phyloP scores from a whole-genome alignment of 805 yeast species.

The Candida ulmi region DNA sequence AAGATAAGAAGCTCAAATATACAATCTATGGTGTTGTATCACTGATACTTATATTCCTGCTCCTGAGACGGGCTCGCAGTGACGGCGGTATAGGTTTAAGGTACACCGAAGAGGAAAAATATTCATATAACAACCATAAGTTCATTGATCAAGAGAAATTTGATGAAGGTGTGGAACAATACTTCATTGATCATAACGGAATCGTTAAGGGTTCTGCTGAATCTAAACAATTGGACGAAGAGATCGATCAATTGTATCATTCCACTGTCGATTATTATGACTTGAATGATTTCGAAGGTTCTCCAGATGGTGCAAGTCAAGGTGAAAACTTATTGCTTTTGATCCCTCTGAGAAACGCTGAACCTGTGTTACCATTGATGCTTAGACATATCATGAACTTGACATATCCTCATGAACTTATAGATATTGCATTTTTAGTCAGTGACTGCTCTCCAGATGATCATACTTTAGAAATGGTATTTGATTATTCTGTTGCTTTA shows the following conservation, averaged over 20 bases:
- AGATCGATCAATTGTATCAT: slow-evolving; percentile 34
- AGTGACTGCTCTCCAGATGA: slow-evolving; percentile 72
- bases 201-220: slow-evolving; percentile 23
- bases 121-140: slow-evolving; percentile 22
- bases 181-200: slow-evolving; percentile 30
- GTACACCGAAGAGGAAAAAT: slow-evolving; percentile 10
- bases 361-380: slow-evolving; percentile 70
- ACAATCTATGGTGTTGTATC: not conserved
- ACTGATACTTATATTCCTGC: not conserved
- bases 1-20: not conserved
- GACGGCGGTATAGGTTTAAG: not conserved
- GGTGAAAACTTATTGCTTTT: slow-evolving; percentile 64
- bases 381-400: slow-evolving; percentile 81
- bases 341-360: slow-evolving; percentile 78
- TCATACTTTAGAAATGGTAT: slow-evolving; percentile 56
- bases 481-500: slow-evolving; percentile 58
- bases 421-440: slow-evolving; percentile 76
- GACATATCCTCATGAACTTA: slow-evolving; percentile 74
- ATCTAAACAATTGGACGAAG: slow-evolving; percentile 19
- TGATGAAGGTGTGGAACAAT: slow-evolving; percentile 34
- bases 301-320: slow-evolving; percentile 39
- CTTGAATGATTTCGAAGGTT: slow-evolving; percentile 50
- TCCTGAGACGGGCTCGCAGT: not conserved
- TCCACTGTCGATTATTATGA: slow-evolving; percentile 58
- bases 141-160: slow-evolving; percentile 30